phyloP scores from a whole-genome alignment of 352 stramenopile species.

The Phytophthora constricta region DNA sequence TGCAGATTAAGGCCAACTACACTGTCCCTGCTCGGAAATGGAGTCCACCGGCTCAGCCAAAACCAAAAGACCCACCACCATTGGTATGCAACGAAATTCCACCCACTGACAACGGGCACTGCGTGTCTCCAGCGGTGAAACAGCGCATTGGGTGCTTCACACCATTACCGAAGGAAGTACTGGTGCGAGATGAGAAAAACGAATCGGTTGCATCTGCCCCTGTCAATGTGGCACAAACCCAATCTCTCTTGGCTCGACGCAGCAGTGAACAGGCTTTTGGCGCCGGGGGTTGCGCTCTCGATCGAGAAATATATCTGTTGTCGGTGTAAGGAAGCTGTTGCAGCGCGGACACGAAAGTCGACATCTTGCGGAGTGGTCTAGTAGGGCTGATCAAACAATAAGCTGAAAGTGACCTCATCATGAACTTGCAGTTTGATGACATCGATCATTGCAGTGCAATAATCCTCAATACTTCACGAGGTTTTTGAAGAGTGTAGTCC shows the following conservation, averaged over 20 bases:
- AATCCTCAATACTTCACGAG: too few species aligned
- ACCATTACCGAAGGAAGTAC: constrained; percentile 53
- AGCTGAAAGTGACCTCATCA: too few species aligned
- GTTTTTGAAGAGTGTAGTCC: too few species aligned
- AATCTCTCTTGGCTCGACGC: constrained; percentile 19
- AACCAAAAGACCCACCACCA: constrained; percentile 56
- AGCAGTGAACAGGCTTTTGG: constrained; percentile 25
- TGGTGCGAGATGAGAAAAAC: constrained; percentile 54
- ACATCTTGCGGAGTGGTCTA: constrained; percentile 17
- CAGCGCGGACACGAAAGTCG: constrained; percentile 25
- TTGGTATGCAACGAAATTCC: constrained; percentile 66
- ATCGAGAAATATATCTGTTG: constrained; percentile 19
- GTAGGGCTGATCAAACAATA: neutral
- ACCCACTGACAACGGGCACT: constrained; percentile 61
- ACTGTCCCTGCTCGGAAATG: constrained; percentile 69
- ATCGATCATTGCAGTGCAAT: too few species aligned
- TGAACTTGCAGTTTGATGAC: too few species aligned
- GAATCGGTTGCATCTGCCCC: constrained; percentile 14
- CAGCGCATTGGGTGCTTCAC: constrained; percentile 54
- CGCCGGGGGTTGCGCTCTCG: constrained; percentile 14
- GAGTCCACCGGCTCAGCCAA: constrained; percentile 45
- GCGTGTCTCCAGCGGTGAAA: constrained; percentile 52
- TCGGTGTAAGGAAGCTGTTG: constrained; percentile 25
- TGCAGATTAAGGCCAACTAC: constrained; percentile 72
- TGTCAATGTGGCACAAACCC: neutral